A percentile compares a stretch with the other conserved stretches of the same genome.
Conservation (phyloP, 306 rosid genomes). For the Cicer pinnatifidum region DNA sequence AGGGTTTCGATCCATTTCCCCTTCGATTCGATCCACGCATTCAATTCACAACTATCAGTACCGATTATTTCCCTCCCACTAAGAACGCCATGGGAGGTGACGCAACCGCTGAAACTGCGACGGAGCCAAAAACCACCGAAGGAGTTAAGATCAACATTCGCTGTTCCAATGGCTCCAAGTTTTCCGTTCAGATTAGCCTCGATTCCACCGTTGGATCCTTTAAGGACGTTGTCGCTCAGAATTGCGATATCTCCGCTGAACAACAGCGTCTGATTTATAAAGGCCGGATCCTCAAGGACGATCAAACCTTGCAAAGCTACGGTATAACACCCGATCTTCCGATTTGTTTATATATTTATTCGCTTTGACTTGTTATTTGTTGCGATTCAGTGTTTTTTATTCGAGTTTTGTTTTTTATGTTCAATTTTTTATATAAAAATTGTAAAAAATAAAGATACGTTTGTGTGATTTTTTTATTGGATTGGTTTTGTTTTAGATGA, state of each 20-base stretch:
- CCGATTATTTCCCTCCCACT: slow-evolving; percentile 44
- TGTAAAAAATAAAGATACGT: no score
- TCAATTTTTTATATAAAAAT: slow-evolving; percentile 1
- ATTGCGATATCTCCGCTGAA: slow-evolving; percentile 62
- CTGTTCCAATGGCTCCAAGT: slow-evolving; percentile 77
- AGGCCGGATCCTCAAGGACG: slow-evolving; percentile 86
- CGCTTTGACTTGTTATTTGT: background rate
- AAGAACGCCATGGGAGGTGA: slow-evolving; percentile 69
- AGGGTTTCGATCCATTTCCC: slow-evolving; percentile 39
- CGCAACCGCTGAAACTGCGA: slow-evolving; percentile 48
- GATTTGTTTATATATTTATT: background rate
- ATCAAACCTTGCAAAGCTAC: slow-evolving; percentile 74
- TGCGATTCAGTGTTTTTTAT: background rate
- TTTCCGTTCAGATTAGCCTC: slow-evolving; percentile 58
- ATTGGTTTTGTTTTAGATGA: slow-evolving; percentile 17
- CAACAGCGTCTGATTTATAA: slow-evolving; percentile 89
- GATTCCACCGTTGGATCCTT: slow-evolving; percentile 63
- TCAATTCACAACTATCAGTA: background rate
- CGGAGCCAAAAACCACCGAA: slow-evolving; percentile 43
- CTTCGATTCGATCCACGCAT: slow-evolving; percentile 11
- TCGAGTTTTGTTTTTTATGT: background rate
- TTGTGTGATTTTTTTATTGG: background rate
- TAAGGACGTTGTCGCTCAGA: slow-evolving; percentile 59
- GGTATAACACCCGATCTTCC: slow-evolving; percentile 60
- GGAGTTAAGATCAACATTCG: slow-evolving; percentile 69